Evolutionary conservation across 768 basidiomycete species (phyloP), one percentile per base, ranked within the genome.

Genomic region (Leccinellum albellum): DNA sequence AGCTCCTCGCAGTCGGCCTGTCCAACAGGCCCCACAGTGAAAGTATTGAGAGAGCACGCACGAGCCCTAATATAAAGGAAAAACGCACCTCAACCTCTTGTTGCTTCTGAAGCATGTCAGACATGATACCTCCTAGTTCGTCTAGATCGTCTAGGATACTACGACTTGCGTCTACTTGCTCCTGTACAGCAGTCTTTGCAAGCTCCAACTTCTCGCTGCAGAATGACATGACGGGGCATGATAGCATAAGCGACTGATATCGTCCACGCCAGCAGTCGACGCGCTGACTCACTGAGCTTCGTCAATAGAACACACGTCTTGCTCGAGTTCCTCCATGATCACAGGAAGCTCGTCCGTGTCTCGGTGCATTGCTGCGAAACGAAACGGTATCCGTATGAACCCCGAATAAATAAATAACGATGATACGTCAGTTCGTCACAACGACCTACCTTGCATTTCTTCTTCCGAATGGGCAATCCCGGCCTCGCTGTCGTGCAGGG

Each of bases 111-210:
- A 93, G 70, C 87, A 93, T 90, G 52, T 87, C 86, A 0, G 77
- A 75, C 85, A 93, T 90, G 51, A 91, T 88, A 20, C 87, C 84
- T 2, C 85, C 91, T 4, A 93, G 78, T 61, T 87, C 85, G 48
- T 92, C 89, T 20, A 93, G 76, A 63, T 89, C 82, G 50, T 84
- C 79, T 28, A 93, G 70, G 14, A 77, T 79, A 32, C 64, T 71
- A 14, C 73, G 66, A 21, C 87, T 80, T 40, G 77, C 75, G 20
- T 79, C 76, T 9, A 90, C 61, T 60, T 80, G 79, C 52, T 76
- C 74, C 58, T 78, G 76, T 12, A 76, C 74, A 5, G 67, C 64
- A 14, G 73, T 71, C 59, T 81, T 82, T 4, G 75, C 74, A 15
- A 74, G 64, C 10, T 73, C 59, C 24, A 92, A 69, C 37, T 80